These are phyloP conservation scores for Metroxylon sagu DNA, from an alignment of 176 grass and related monocot genomes.

Conservation along the genomic window DNA sequence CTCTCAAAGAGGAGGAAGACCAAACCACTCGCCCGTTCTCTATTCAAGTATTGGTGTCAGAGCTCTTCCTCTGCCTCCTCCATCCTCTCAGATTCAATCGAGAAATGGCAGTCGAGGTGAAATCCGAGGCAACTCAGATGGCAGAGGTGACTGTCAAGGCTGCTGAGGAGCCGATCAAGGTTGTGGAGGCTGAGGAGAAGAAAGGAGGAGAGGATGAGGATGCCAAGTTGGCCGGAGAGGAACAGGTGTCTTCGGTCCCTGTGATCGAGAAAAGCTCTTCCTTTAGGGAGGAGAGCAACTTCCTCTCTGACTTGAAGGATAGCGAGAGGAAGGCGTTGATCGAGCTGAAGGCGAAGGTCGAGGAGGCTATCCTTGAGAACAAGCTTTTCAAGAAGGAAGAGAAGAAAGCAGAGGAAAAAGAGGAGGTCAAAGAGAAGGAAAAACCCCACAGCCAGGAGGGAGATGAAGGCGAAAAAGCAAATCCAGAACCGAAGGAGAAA, in stretches of 20 bases:
- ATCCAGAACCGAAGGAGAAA: background rate
- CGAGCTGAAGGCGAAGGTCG: conserved; percentile 61
- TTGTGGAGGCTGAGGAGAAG: conserved; percentile 6
- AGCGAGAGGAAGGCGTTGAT: conserved; percentile 62
- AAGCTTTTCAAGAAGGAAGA: conserved; percentile 30
- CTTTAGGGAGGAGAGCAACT: conserved; percentile 92
- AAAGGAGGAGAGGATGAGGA: background rate
- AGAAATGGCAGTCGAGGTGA: too few relatives aligned
- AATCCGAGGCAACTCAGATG: too few relatives aligned
- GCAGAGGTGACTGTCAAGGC: conserved; percentile 11
- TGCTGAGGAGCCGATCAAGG: conserved; percentile 19
- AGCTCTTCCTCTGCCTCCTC: too few relatives aligned
- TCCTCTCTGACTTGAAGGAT: conserved; percentile 68
- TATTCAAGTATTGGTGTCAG: too few relatives aligned
- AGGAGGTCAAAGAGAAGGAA: background rate
- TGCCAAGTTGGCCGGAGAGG: background rate
- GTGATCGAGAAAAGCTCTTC: conserved; percentile 45
- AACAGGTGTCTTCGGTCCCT: conserved; percentile 9
- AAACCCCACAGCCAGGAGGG: background rate
- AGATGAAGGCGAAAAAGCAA: background rate
- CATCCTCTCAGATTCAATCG: too few relatives aligned
- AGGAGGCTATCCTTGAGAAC: conserved; percentile 55
- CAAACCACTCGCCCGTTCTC: too few relatives aligned
- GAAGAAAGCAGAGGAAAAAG: conserved; percentile 3
- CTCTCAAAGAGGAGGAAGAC: too few relatives aligned